Evolutionary conservation across 768 basidiomycete species (phyloP).

Genomic region (Hortiboletus flavorubellus): DNA sequence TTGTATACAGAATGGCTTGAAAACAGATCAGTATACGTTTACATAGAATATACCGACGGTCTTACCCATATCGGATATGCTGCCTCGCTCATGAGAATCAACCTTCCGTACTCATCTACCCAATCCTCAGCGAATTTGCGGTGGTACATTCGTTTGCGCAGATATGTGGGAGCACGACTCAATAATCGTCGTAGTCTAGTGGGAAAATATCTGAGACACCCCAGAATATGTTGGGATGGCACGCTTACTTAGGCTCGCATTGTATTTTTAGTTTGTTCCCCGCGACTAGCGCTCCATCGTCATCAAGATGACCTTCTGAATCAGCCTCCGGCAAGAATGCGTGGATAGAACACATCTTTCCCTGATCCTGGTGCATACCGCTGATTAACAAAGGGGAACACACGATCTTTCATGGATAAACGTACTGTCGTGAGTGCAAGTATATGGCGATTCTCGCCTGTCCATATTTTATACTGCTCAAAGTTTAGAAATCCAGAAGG

Average conservation of each 20-base stretch:
- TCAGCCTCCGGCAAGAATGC: constrained; percentile 39
- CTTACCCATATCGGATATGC: constrained; percentile 56
- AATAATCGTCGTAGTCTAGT: constrained; percentile 39
- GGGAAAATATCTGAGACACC: constrained; percentile 8
- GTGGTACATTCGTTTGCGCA: constrained; percentile 39
- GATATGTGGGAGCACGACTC: constrained; percentile 33
- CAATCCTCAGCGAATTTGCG: constrained; percentile 44
- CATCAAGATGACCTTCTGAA: constrained; percentile 33
- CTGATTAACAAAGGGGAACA: not conserved
- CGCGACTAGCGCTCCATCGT: constrained; percentile 32
- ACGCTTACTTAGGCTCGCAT: constrained; percentile 39
- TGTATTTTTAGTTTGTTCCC: constrained; percentile 33
- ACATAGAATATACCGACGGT: not conserved
- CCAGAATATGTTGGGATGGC: not conserved
- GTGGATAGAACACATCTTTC: constrained; percentile 38
- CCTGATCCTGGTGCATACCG: constrained; percentile 27
- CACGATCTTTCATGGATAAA: not conserved
- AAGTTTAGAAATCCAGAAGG: not conserved
- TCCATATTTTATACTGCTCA: constrained; percentile 25
- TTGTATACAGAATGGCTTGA: constrained; percentile 48
- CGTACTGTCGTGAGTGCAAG: constrained; percentile 23
- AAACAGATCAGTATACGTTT: not conserved
- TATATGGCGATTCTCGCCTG: constrained; percentile 27
- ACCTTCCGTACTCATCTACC: constrained; percentile 47
- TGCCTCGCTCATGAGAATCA: constrained; percentile 58